Base-by-base conservation (phyloP, 352 stramenopile genomes). In the Globisporangium viniferum region DNA sequence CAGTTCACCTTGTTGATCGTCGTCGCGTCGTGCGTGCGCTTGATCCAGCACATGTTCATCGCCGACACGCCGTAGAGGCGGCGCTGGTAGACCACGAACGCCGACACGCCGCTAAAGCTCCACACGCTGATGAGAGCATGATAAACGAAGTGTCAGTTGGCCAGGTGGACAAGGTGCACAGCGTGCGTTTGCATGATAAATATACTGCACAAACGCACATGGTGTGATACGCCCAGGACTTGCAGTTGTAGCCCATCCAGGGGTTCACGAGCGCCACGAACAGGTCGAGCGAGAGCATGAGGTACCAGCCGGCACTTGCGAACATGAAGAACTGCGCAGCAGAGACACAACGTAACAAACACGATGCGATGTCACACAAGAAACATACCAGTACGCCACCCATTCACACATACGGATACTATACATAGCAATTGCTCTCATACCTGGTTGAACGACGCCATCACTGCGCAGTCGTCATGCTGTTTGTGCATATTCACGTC, bases 161-260 rank as follows among this genome's bases (percentile, higher is more conserved):
- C 61, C n/a, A 27, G 55, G 5, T 5, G 31, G 6, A n/a, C 2
- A 60, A 18, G 20, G 31, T 49, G 18, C 44, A 22, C 14, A 22
- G 44, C 10, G 18, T 29, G 22, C 35, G 54, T 54, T 41, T 14
- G 49, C 20, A 67, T 5, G 48, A 10, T 1, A 46, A 29, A n/a
- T 14, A n/a, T 24, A 31, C 31, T 7, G 9, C 15, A 10, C 20
- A 5, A 0, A 67, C 80, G 64, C 78, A 93, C 87, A 94, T 91
- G 35, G 70, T 86, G 54, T 95, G 88, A 67, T 95, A 94, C 29
- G 84, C 74, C 84, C 88, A 91, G 15, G 86, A 79, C 66, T 95
- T 95, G 80, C 87, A 93, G 14, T 83, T 78, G 72, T 95, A 95
- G 59, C 88, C 86, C 84, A 94, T 94, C 88, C 88, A 94, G 7